These are phyloP conservation scores for Copromyces sp. DNA, from an alignment of 495 filamentous ascomycete species.

Conservation along the genomic window DNA sequence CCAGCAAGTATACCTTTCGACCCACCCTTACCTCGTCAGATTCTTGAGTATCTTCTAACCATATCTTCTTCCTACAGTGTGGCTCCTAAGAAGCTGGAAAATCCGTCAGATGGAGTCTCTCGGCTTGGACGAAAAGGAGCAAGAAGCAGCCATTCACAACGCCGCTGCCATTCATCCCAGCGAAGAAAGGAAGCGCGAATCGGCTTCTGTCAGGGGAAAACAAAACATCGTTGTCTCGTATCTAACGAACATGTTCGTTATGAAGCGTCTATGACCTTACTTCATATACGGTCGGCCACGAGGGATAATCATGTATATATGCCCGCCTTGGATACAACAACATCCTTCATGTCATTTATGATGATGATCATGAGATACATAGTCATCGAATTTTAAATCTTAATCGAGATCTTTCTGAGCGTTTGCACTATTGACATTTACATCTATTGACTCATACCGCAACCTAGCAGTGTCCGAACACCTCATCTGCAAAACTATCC, in stretches of 20 bases:
- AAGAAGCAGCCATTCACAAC: slow-evolving; percentile 16
- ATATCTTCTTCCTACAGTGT: slow-evolving; percentile 14
- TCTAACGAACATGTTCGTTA: slow-evolving; percentile 6
- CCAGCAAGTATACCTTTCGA: slow-evolving; percentile 14
- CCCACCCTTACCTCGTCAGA: neutral
- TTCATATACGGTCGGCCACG: neutral
- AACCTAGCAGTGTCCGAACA: neutral
- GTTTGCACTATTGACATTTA: neutral
- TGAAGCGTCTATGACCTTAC: slow-evolving; percentile 10
- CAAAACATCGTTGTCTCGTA: slow-evolving; percentile 11
- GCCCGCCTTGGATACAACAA: neutral
- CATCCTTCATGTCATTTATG: neutral
- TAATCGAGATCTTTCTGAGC: neutral
- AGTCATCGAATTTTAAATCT: neutral
- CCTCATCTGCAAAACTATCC: neutral
- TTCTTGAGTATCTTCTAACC: neutral
- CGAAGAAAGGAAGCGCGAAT: neutral
- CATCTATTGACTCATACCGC: neutral
- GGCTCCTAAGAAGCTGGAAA: slow-evolving; percentile 34
- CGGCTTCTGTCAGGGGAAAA: neutral
- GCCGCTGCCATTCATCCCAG: slow-evolving; percentile 7
- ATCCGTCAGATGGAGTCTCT: slow-evolving; percentile 27
- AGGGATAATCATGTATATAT: neutral
- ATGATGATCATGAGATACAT: neutral
- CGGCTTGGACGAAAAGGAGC: slow-evolving; percentile 18